Evolutionary conservation across 192 early-diverging fungal genomes (phyloP).

Genomic region (Coemansia sp.): DNA sequence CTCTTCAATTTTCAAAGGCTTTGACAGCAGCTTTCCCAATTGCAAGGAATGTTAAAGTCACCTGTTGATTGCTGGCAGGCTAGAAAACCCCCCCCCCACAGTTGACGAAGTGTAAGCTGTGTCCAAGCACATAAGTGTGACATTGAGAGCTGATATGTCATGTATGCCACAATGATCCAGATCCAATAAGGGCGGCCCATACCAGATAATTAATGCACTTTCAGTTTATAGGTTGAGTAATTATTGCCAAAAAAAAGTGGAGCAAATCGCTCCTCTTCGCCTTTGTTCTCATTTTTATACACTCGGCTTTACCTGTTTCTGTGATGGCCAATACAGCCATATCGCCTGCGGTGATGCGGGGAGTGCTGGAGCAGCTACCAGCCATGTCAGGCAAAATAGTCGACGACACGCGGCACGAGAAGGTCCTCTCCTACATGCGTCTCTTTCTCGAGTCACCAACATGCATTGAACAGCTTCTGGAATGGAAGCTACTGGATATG

Average conservation of each 20-base stretch:
- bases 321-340: conserved; percentile 44
- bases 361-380: conserved; percentile 63
- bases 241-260: not conserved
- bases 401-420: conserved; percentile 77
- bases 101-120: not conserved
- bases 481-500: conserved; percentile 16
- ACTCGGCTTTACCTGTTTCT: not conserved
- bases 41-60: not conserved
- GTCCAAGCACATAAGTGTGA: too few relatives aligned
- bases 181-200: not conserved
- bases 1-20: not conserved
- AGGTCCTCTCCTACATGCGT: conserved; percentile 68
- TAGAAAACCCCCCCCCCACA: not conserved
- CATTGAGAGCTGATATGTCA: too few relatives aligned
- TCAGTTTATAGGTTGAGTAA: not conserved
- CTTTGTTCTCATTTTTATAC: not conserved
- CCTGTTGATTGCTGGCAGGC: too few relatives aligned
- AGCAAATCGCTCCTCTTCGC: not conserved
- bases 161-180: not conserved
- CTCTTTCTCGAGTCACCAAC: conserved; percentile 28
- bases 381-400: conserved; percentile 71
- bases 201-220: not conserved
- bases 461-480: conserved; percentile 18
- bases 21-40: not conserved
- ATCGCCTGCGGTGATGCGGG: conserved; percentile 37